Base-by-base conservation (phyloP, 352 stramenopile species). In the Pythium aristosporum region DNA sequence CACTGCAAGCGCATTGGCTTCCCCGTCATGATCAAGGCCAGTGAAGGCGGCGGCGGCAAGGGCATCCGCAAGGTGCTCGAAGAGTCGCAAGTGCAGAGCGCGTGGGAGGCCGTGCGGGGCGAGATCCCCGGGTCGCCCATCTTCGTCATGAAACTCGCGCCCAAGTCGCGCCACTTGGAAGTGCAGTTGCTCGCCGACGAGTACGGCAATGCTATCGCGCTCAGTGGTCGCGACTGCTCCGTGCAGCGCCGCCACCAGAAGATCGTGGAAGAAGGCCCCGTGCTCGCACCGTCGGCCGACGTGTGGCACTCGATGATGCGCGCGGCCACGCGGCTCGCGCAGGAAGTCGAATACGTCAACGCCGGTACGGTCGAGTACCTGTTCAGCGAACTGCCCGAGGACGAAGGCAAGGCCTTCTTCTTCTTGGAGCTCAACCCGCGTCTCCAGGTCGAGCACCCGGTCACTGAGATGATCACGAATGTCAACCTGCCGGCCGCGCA, bases 21-120 rank as follows among this genome's bases (percentile, higher is more conserved):
- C 74, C 98, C 98, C 6, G 89, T 99, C 55, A 99, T 99, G 98
- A 99, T 99, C 76, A 99, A 99, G 79, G 98, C 98, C 30, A 98
- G 85, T 51, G 97, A 99, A 79, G 98, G 98, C 53, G 98, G 98
- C 53, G 98, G 98, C 51, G 98, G 98, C 63, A 99, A 99, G 74
- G 98, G 97, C 68, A 99, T 99, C 81, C 94, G 97, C 36, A 98
- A 98, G 77, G 91, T 98, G 9, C 80, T 80, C 59, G 85, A 94
- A 36, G 72, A 85, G 43, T 91, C 94, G 25, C 87, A 99, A 63
- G 92, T 99, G 32, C 77, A 88, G 39, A 90, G 85, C 61, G 92
- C 93, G 28, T 99, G 97, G 87, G 85, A 98, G 41, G 97, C 98
- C 64, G 98, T 99, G 54, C 95, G 95, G 59, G 94, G 94, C 32